Conservation (phyloP, 2,329 filamentous ascomycete genomes). For the Pseudocercospora crystallina region DNA sequence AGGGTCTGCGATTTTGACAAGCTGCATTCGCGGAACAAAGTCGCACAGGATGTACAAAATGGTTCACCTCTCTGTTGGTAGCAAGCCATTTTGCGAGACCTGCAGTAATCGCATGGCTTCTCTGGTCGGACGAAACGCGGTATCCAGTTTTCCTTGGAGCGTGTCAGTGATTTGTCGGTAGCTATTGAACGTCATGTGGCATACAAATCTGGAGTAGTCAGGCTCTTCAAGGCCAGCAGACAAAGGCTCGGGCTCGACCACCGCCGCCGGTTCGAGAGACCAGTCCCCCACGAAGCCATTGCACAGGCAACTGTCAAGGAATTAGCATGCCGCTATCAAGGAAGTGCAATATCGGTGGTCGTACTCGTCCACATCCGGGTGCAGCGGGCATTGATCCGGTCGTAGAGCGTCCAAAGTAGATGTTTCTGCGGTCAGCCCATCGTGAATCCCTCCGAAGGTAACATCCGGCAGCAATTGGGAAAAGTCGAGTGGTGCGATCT, state of each 20-base stretch:
- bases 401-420: neutral
- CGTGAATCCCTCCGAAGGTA: constrained; percentile 10
- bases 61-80: constrained; percentile 42
- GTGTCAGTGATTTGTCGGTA: constrained; percentile 24
- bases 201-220: constrained; percentile 42
- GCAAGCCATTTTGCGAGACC: constrained; percentile 48
- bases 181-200: too few relatives aligned
- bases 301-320: constrained; percentile 15
- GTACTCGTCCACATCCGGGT: constrained; percentile 22
- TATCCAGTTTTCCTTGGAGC: constrained; percentile 38
- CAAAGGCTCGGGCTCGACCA: constrained; percentile 1
- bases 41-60: constrained; percentile 48
- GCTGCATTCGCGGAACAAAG: constrained; percentile 51
- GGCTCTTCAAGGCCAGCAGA: constrained; percentile 21
- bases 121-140: constrained; percentile 48
- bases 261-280: constrained; percentile 9
- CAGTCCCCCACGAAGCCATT: constrained; percentile 23
- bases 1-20: constrained; percentile 39
- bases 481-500: constrained; percentile 17
- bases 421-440: constrained; percentile 7
- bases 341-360: neutral
- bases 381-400: constrained; percentile 12
- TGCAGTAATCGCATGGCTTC: constrained; percentile 50
- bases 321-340: neutral
- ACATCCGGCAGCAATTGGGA: constrained; percentile 15